These are phyloP conservation scores for Xylariales sp. DNA, from an alignment of 2,329 filamentous ascomycete genomes.

Conservation along the genomic window DNA sequence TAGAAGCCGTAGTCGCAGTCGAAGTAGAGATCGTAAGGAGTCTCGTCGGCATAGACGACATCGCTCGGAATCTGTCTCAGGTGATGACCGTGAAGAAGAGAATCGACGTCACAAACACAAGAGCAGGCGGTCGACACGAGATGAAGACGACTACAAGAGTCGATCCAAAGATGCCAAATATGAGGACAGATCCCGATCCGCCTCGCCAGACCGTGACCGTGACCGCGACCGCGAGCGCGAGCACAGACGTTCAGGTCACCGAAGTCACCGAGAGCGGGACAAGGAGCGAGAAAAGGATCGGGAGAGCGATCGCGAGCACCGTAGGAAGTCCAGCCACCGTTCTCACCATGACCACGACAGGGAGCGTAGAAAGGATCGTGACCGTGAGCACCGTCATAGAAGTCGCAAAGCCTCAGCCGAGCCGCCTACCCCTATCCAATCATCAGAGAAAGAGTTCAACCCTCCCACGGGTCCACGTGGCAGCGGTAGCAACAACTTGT, in stretches of 20 bases:
- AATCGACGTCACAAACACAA: conserved; percentile 48
- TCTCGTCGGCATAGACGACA: conserved; percentile 48
- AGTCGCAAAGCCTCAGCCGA: conserved; percentile 30
- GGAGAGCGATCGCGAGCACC: conserved; percentile 30
- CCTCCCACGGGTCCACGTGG: conserved; percentile 36
- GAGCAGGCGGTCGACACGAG: conserved; percentile 37
- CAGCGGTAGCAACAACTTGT: conserved; percentile 18
- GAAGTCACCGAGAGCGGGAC: conserved; percentile 40
- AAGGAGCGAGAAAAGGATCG: conserved; percentile 34
- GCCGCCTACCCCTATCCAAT: conserved; percentile 26
- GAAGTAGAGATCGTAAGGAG: conserved; percentile 41
- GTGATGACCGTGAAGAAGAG: conserved; percentile 43
- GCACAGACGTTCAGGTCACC: conserved; percentile 41
- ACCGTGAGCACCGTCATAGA: conserved; percentile 28
- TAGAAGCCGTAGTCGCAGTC: conserved; percentile 31
- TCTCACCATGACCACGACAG: conserved; percentile 37
- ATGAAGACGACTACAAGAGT: conserved; percentile 40
- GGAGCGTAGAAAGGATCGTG: conserved; percentile 29
- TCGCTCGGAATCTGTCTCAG: conserved; percentile 46
- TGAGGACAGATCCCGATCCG: conserved; percentile 57
- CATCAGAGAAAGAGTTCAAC: conserved; percentile 35
- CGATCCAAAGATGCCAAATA: conserved; percentile 37
- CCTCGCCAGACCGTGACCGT: conserved; percentile 50
- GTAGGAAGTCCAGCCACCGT: conserved; percentile 34
- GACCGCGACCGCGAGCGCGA: too few species aligned